Percentiles rank a stretch among this genome's conserved stretches.
Conservation (phyloP, 2,329 filamentous ascomycete genomes). For the Stenocarpella maydis region DNA sequence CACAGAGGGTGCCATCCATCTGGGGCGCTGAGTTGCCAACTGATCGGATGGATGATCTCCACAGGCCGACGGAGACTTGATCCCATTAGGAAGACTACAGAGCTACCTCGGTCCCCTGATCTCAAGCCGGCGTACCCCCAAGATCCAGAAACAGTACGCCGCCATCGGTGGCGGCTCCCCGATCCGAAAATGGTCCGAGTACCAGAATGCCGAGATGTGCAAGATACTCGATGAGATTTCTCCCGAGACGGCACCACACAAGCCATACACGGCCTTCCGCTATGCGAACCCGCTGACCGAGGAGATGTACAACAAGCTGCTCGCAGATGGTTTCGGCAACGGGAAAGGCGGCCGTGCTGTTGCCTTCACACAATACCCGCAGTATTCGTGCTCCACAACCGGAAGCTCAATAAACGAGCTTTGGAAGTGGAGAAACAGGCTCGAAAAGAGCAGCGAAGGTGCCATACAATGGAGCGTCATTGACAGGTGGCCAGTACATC, state of each 20-base stretch:
- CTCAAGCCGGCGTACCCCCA: constrained; percentile 85
- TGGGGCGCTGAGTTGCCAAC: neutral
- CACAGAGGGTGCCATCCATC: neutral
- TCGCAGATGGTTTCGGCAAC: constrained; percentile 89
- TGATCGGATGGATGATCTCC: constrained; percentile 15
- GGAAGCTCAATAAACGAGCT: constrained; percentile 96
- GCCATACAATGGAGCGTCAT: constrained; percentile 96
- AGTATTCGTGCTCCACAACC: constrained; percentile 98
- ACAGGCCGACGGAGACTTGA: constrained; percentile 90
- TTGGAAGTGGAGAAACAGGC: constrained; percentile 92
- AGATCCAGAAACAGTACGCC: constrained; percentile 95
- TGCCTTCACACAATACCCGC: constrained; percentile 97
- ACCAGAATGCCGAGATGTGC: constrained; percentile 95
- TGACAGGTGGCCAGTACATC: constrained; percentile 94
- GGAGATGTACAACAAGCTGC: constrained; percentile 84
- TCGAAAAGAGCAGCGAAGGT: constrained; percentile 77
- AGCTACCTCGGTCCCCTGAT: constrained; percentile 90
- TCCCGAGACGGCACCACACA: constrained; percentile 93
- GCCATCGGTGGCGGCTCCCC: constrained; percentile 97
- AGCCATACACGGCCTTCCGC: constrained; percentile 96
- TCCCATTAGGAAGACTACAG: constrained; percentile 92
- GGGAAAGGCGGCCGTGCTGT: constrained; percentile 93
- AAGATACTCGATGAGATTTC: constrained; percentile 92
- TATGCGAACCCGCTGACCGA: constrained; percentile 95
- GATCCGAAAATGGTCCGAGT: constrained; percentile 97